A percentile compares a stretch with the other conserved stretches of the same genome.
phyloP scores from a whole-genome alignment of 345 rosid genomes.

The Salix koriyanagi region DNA sequence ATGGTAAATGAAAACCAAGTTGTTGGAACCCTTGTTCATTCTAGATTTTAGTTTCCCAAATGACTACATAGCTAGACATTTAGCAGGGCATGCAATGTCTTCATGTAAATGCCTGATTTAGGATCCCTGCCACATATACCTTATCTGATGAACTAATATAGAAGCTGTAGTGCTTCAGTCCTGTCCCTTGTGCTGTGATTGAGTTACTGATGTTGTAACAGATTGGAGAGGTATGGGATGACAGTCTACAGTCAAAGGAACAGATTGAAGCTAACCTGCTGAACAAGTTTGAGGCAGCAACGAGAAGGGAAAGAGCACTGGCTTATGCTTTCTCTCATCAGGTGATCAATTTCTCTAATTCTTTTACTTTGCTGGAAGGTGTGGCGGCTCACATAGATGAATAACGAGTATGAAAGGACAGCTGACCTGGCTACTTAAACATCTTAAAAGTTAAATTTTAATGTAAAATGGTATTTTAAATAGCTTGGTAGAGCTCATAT shows the following conservation, averaged over 20 bases:
- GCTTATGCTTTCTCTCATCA: slow-evolving; percentile 92
- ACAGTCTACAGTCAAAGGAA: slow-evolving; percentile 83
- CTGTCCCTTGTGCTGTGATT: not conserved
- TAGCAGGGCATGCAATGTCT: not conserved
- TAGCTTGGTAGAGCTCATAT: not conserved
- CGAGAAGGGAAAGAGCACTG: slow-evolving; percentile 88
- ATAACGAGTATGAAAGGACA: too few relatives aligned
- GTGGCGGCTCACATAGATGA: not conserved
- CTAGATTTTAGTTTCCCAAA: not conserved
- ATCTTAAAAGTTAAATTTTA: not conserved
- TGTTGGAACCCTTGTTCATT: not conserved
- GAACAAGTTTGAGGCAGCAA: slow-evolving; percentile 76
- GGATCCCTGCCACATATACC: not conserved
- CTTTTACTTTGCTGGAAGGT: not conserved
- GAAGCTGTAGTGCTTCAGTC: not conserved
- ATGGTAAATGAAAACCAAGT: too few relatives aligned
- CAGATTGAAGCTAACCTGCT: slow-evolving; percentile 76
- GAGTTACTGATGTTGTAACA: not conserved
- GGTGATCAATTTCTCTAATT: slow-evolving; percentile 39
- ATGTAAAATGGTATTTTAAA: not conserved
- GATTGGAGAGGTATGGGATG: slow-evolving; percentile 62
- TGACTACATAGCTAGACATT: not conserved
- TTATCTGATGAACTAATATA: not conserved
- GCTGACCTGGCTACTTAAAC: not conserved
- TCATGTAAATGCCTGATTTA: not conserved